Evolutionary conservation across 768 basidiomycete species (phyloP), one percentile per base, ranked within the genome.

Genomic region (Podaxis sp.): DNA sequence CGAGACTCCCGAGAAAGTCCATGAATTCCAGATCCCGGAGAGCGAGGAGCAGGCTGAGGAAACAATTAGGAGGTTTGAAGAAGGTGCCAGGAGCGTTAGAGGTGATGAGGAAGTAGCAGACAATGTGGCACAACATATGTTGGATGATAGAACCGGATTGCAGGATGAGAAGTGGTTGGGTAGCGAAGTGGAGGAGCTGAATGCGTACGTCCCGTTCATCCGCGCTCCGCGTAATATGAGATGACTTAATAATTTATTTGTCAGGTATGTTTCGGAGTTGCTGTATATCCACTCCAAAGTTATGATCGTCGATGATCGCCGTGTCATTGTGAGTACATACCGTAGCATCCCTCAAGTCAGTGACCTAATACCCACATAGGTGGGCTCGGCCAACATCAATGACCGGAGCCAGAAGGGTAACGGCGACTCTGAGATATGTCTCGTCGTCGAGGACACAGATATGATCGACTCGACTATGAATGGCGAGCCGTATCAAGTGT

Each of bases 361-460:
- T 56, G 30, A 39, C 48, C 33, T 33, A 15, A 22, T 36, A 38
- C 17, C 55, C 55, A 22, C n/a, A 36, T 56, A 93, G 92, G 91
- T 95, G 82, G 96, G 96, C 38, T 95, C 92, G 46, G 95, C 96
- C 15, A 99, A 98, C 72, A 71, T 96, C 67, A 96, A 96, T 64
- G 94, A 96, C 69, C 87, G 93, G 13, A 89, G 87, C 59, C 92
- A 93, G 75, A 89, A 84, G 82, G 96, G 96, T 26, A 90, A 96
- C 66, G 94, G 93, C 38, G 95, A 96, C 74, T 96, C 94, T 1
- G 97, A 99, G 76, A 96, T 98, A 66, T 93, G 92, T 6, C 76
- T 97, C 7, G 87, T 98, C 19, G 89, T 97, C 33, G 96, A 99
- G 74, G 96, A 99, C 69, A 76, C 82, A 0, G 93, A 96, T 55